Percentiles rank a stretch among this genome's conserved stretches.
Conservation (phyloP, 768 basidiomycete species). For the Suillus lakei region DNA sequence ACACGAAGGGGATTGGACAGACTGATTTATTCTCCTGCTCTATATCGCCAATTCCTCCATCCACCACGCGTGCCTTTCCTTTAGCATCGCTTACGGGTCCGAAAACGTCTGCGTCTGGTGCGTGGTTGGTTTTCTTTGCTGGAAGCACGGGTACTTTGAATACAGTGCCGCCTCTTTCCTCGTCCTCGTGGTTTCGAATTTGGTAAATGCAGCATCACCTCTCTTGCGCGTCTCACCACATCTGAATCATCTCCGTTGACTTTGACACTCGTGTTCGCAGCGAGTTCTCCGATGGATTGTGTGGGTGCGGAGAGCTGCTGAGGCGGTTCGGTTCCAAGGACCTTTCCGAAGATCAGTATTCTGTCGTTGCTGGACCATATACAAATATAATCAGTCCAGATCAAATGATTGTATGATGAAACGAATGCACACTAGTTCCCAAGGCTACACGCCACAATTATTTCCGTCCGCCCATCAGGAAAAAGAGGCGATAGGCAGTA, state of each 20-base stretch:
- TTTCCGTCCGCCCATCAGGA: constrained; percentile 39
- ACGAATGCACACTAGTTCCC: constrained; percentile 60
- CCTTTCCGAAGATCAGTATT: constrained; percentile 62
- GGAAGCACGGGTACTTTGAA: constrained; percentile 60
- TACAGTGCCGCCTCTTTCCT: constrained; percentile 13
- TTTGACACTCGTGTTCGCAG: constrained; percentile 28
- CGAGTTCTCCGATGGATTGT: constrained; percentile 20
- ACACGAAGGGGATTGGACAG: constrained; percentile 20
- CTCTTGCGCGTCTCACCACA: constrained; percentile 25
- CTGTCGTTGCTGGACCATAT: constrained; percentile 74
- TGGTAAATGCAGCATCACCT: constrained; percentile 31
- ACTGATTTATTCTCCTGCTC: constrained; percentile 71
- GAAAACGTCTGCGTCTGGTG: constrained; percentile 35
- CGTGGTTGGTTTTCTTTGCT: constrained; percentile 9
- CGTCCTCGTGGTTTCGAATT: constrained; percentile 19
- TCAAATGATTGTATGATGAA: neutral
- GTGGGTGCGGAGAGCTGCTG: constrained; percentile 23
- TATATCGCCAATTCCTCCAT: constrained; percentile 34
- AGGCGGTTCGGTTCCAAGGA: constrained; percentile 71
- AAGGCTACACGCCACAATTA: constrained; percentile 68
- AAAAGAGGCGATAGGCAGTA: too few species aligned
- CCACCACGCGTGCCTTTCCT: constrained; percentile 34
- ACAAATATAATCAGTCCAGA: neutral
- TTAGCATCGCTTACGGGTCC: constrained; percentile 42
- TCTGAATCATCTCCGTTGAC: constrained; percentile 35